Percentiles rank a stretch among this genome's conserved stretches.
Evolutionary conservation across 176 grass and related monocot species (phyloP).

Genomic region (Pharus latifolius): DNA sequence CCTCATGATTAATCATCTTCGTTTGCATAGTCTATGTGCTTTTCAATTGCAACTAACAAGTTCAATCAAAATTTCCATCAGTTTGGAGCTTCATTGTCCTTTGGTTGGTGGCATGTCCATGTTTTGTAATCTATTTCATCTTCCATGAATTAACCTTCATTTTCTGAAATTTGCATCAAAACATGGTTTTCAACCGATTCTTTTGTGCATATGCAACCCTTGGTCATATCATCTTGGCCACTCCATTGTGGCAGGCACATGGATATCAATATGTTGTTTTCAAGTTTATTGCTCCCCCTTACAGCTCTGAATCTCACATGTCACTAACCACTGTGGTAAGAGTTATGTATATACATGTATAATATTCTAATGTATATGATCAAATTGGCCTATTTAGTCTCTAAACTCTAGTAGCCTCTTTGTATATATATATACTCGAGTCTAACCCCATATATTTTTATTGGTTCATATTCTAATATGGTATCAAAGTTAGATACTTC

Average conservation of each 20-base stretch:
- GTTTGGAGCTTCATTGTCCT: not conserved
- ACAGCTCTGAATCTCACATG: not conserved
- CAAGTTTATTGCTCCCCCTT: not conserved
- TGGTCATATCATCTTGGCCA: conserved; percentile 31
- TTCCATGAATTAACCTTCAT: not conserved
- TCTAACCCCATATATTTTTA: too few relatives aligned
- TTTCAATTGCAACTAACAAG: not conserved
- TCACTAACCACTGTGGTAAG: not conserved
- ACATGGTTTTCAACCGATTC: not conserved
- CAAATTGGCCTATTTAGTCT: too few relatives aligned
- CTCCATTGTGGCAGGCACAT: conserved; percentile 36
- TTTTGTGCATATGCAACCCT: conserved; percentile 1
- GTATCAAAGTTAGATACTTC: too few relatives aligned
- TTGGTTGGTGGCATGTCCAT: not conserved
- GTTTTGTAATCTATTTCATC: not conserved
- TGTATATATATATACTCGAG: too few relatives aligned
- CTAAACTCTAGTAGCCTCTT: too few relatives aligned
- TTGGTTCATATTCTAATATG: too few relatives aligned
- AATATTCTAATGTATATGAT: too few relatives aligned
- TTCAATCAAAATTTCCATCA: not conserved
- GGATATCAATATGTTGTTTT: not conserved
- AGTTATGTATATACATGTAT: too few relatives aligned
- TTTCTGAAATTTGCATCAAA: not conserved
- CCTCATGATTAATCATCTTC: not conserved
- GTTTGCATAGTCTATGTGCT: not conserved